A percentile compares a stretch with the other conserved stretches of the same genome.
phyloP scores from a whole-genome alignment of 345 rosid genomes.

The Camelina hispida region DNA sequence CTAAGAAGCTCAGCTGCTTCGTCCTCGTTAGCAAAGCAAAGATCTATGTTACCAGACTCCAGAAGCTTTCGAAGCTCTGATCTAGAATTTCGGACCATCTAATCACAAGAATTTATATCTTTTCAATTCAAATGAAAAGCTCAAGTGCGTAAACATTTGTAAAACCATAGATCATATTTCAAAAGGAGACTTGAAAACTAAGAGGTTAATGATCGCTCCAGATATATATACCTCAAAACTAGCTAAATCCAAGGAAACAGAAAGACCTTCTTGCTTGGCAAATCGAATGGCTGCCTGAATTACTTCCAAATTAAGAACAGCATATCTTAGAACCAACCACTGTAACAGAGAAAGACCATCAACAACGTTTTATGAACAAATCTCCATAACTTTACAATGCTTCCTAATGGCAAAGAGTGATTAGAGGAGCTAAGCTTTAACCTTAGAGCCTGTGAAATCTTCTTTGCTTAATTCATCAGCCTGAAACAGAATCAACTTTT shows the following conservation, averaged over 20 bases:
- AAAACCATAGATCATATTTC: slow-evolving; percentile 11
- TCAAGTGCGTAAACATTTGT: slow-evolving; percentile 10
- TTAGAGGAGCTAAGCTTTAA: slow-evolving; percentile 38
- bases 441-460: slow-evolving; percentile 88
- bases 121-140: slow-evolving; percentile 1
- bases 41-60: slow-evolving; percentile 83
- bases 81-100: slow-evolving; percentile 91
- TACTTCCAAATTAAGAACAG: slow-evolving; percentile 67
- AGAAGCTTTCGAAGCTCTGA: slow-evolving; percentile 67
- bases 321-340: slow-evolving; percentile 95
- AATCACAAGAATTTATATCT: slow-evolving; percentile 30
- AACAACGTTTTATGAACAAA: slow-evolving; percentile 8
- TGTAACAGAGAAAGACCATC: slow-evolving; percentile 48
- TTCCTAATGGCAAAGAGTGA: slow-evolving; percentile 5
- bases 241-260: slow-evolving; percentile 90
- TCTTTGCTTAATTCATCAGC: slow-evolving; percentile 75
- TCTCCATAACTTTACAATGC: neutral
- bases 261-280: slow-evolving; percentile 87
- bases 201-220: neutral
- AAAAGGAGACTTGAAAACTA: neutral
- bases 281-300: slow-evolving; percentile 74
- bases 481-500: slow-evolving; percentile 50
- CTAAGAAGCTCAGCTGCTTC: slow-evolving; percentile 85
- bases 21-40: slow-evolving; percentile 97
- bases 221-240: slow-evolving; percentile 98